These are phyloP conservation scores for Wickerhamiella vanderwaltii DNA, from an alignment of 805 yeast species.

Conservation along the genomic window DNA sequence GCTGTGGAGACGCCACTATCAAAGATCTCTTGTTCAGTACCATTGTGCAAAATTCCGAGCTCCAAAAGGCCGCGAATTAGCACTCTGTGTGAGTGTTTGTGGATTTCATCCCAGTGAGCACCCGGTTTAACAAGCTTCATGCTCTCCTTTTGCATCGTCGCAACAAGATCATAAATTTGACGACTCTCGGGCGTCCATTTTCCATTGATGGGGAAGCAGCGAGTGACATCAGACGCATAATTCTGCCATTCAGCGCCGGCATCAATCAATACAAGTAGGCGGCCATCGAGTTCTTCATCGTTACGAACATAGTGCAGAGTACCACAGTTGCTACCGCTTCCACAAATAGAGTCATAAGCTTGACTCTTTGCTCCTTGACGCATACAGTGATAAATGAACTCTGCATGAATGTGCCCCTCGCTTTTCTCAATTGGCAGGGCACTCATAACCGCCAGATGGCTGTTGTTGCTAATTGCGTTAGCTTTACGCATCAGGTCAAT, in stretches of 20 bases:
- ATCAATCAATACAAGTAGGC: conserved; percentile 67
- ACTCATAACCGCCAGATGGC: conserved; percentile 86
- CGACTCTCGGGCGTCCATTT: conserved; percentile 81
- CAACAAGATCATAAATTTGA: conserved; percentile 66
- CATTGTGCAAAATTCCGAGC: conserved; percentile 59
- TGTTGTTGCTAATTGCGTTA: conserved; percentile 70
- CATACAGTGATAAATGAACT: conserved; percentile 81
- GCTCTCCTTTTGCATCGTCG: conserved; percentile 67
- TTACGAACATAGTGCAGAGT: conserved; percentile 83
- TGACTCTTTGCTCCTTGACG: conserved; percentile 86
- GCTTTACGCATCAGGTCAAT: conserved; percentile 67
- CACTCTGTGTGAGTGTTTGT: conserved; percentile 64
- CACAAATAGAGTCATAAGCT: conserved; percentile 91
- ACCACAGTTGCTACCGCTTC: conserved; percentile 84
- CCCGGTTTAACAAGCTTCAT: conserved; percentile 73
- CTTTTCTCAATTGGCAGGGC: conserved; percentile 75
- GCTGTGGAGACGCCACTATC: conserved; percentile 59
- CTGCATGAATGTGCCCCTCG: conserved; percentile 92
- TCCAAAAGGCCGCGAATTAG: conserved; percentile 57
- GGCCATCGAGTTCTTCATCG: conserved; percentile 47
- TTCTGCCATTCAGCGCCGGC: conserved; percentile 97
- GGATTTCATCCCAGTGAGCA: conserved; percentile 73
- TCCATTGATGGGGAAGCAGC: conserved; percentile 88
- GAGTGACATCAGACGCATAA: conserved; percentile 87
- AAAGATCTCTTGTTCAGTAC: conserved; percentile 52